Evolutionary conservation across 2,329 filamentous ascomycete species (phyloP).

Genomic region (Alternaria infectoria): DNA sequence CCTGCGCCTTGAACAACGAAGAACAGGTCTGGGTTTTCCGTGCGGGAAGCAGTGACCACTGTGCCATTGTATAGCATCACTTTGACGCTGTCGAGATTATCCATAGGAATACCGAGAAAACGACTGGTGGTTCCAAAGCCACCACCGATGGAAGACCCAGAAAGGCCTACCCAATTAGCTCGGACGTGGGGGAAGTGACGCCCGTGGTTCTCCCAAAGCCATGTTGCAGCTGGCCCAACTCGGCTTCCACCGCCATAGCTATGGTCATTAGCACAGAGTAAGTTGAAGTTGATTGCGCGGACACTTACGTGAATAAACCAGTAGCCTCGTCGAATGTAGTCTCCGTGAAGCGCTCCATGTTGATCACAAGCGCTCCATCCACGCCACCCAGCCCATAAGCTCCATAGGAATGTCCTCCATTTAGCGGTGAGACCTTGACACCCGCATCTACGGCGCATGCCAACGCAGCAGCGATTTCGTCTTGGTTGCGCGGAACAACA

Average conservation of each 20-base stretch:
- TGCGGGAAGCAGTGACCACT: constrained; percentile 24
- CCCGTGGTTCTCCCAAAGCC: constrained; percentile 23
- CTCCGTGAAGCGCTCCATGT: constrained; percentile 19
- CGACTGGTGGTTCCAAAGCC: constrained; percentile 25
- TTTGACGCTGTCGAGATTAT: constrained; percentile 21
- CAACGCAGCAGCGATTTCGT: constrained; percentile 17
- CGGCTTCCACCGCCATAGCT: constrained; percentile 23
- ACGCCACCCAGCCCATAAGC: constrained; percentile 21
- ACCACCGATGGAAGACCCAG: constrained; percentile 19
- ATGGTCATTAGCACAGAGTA: background rate
- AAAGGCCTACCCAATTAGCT: constrained; percentile 19
- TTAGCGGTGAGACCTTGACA: constrained; percentile 17
- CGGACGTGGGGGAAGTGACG: constrained; percentile 27
- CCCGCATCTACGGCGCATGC: constrained; percentile 17
- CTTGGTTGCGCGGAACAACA: constrained; percentile 6
- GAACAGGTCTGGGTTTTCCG: constrained; percentile 27
- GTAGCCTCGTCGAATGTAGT: constrained; percentile 14
- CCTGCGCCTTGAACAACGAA: constrained; percentile 29
- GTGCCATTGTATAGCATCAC: constrained; percentile 23
- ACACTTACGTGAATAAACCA: constrained; percentile 6
- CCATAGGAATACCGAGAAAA: constrained; percentile 21
- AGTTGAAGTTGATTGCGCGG: accelerated
- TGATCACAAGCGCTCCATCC: constrained; percentile 18
- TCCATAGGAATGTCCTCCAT: constrained; percentile 23
- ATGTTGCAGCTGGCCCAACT: constrained; percentile 21